Evolutionary conservation across 2,329 filamentous ascomycete genomes (phyloP), one percentile per base, ranked within the genome.

Genomic region (Cadophora luteo-olivacea): DNA sequence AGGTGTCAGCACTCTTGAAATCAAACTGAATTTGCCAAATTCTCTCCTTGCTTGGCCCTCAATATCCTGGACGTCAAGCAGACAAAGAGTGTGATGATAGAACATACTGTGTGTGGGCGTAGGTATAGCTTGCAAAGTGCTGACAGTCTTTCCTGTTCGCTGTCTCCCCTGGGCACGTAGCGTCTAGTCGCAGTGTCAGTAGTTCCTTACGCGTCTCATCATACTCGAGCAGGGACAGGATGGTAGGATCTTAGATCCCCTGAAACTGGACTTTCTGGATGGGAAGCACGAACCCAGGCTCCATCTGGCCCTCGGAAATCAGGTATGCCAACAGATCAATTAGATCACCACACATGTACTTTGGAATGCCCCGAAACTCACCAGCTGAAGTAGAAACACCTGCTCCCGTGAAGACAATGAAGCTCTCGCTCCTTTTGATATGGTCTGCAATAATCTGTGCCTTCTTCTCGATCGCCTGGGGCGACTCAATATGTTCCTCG

Each of bases 251-350:
- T 38, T 38, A 38, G 36, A 38, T 38, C 36, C 36, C 36, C 36
- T 38, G 36, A 38, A 38, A 38, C 36, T 9, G 12, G 36, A 11
- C 8, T 4, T 38, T 14, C 36, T 9, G 12, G 8, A 7, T 14
- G 36, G 12, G 12, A 38, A 38, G 36, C 36, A 38, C 36, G 36
- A 38, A 38, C 36, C 36, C 82, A 84, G 4, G 78, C 79, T 0
- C 83, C 82, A 49, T 84, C 78, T 0, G 82, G 82, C 0, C 82
- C 82, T n/a, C 82, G 78, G 64, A 84, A 85, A 61, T 84, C 83
- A 2, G 83, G 81, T 19, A 84, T 83, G 1, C 81, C 36, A 11
- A 14, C 36, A 38, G 36, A 38, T 11, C 36, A 38, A 7, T 38
- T 14, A 38, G 12, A 38, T 11, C 36, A 38, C 36, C 8, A 38